phyloP scores from a whole-genome alignment of 805 yeast genomes.

The Yamadazyma akitaensis region DNA sequence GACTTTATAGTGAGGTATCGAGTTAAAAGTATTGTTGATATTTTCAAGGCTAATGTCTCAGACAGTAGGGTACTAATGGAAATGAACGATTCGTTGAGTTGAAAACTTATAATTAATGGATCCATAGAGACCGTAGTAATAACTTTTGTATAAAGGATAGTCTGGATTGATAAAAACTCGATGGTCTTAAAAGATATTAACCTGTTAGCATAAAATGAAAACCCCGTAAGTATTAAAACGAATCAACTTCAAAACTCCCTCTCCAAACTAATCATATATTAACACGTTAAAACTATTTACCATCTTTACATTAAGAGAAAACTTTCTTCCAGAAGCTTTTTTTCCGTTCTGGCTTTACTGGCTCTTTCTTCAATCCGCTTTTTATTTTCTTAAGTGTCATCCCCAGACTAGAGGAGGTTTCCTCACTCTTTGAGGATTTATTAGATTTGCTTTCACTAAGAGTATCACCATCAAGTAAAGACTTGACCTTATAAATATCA shows the following conservation, averaged over 20 bases:
- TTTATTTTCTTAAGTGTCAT: constrained; percentile 13
- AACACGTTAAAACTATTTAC: background rate
- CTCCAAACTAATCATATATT: background rate
- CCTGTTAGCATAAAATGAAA: too few relatives aligned
- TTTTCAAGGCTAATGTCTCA: too few relatives aligned
- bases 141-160: too few relatives aligned
- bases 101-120: too few relatives aligned
- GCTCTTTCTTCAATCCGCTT: constrained; percentile 10
- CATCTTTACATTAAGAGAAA: background rate
- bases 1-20: too few relatives aligned
- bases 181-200: too few relatives aligned
- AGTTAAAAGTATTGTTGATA: too few relatives aligned
- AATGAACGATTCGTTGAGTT: too few relatives aligned
- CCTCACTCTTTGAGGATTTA: constrained; percentile 2
- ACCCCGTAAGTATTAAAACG: too few relatives aligned
- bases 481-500: constrained; percentile 39
- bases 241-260: background rate
- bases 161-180: too few relatives aligned
- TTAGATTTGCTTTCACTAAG: constrained; percentile 1
- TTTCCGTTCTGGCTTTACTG: constrained; percentile 11
- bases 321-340: constrained; percentile 15
- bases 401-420: constrained; percentile 1
- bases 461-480: constrained; percentile 25
- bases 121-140: too few relatives aligned
- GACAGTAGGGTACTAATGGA: too few relatives aligned